phyloP scores from a whole-genome alignment of 306 rosid species.

The Dryas drummondii region DNA sequence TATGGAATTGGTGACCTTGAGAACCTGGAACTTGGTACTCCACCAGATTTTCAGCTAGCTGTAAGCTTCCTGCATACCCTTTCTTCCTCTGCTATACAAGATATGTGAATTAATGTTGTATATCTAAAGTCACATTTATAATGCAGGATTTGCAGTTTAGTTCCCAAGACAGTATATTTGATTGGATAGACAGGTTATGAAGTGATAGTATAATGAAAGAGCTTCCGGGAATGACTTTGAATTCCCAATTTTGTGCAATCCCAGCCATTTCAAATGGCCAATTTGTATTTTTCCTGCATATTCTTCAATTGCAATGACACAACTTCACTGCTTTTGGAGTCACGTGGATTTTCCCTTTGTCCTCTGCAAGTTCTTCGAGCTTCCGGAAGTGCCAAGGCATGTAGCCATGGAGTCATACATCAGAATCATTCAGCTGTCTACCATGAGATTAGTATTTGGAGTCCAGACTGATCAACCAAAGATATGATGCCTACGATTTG shows the following conservation, averaged over 20 bases:
- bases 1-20: constrained; percentile 53
- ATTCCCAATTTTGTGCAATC: constrained; percentile 33
- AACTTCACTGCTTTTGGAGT: constrained; percentile 4
- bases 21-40: constrained; percentile 64
- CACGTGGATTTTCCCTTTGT: constrained; percentile 1
- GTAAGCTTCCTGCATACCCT: constrained; percentile 46
- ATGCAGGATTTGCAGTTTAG: constrained; percentile 63
- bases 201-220: not conserved
- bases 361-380: constrained; percentile 16
- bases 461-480: not conserved
- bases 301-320: not conserved
- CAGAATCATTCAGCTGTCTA: not conserved
- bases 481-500: not conserved
- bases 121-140: constrained; percentile 10
- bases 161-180: constrained; percentile 68
- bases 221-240: constrained; percentile 17
- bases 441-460: not conserved
- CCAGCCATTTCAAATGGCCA: not conserved
- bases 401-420: not conserved
- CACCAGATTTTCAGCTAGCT: constrained; percentile 70
- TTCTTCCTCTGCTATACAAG: constrained; percentile 14
- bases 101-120: constrained; percentile 13
- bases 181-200: constrained; percentile 54
- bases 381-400: not conserved
- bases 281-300: not conserved